These are phyloP conservation scores for Stenogyne calaminthoides DNA, from an alignment of 305 asterid genomes.

Conservation along the genomic window DNA sequence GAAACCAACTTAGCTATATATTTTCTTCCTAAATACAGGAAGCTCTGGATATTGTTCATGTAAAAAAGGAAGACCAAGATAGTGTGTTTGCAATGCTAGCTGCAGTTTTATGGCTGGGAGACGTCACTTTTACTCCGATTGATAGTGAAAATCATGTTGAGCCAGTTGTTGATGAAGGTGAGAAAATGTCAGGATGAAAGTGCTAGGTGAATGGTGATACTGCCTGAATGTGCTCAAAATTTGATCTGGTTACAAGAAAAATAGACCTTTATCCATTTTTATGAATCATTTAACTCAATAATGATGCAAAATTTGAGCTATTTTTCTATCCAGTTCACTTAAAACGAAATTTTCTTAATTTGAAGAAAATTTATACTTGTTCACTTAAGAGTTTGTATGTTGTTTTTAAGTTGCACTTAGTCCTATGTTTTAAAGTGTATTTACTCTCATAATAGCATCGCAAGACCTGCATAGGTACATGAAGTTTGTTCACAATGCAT, in stretches of 20 bases:
- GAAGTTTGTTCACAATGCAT: conserved; percentile 9
- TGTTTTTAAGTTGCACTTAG: conserved; percentile 1
- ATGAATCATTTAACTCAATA: not conserved
- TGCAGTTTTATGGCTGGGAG: conserved; percentile 95
- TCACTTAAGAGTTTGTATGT: conserved; percentile 19
- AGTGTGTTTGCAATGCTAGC: conserved; percentile 94
- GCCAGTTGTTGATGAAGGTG: conserved; percentile 91
- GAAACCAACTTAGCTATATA: conserved; percentile 27
- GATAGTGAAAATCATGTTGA: conserved; percentile 94
- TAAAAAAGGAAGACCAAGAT: conserved; percentile 83
- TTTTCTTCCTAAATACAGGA: conserved; percentile 55
- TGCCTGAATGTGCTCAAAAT: conserved; percentile 20
- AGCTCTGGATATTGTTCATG: conserved; percentile 91
- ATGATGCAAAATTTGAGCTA: not conserved
- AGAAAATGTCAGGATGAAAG: conserved; percentile 25
- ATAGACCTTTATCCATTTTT: not conserved
- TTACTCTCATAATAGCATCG: not conserved
- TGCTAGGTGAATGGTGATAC: conserved; percentile 11
- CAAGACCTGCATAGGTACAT: conserved; percentile 19
- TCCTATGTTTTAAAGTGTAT: not conserved
- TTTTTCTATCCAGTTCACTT: not conserved
- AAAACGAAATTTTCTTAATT: not conserved
- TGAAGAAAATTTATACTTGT: not conserved
- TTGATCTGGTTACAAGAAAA: not conserved
- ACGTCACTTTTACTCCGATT: conserved; percentile 66